These are phyloP conservation scores for Fragosphaeria purpurea DNA, from an alignment of 2,329 filamentous ascomycete genomes.

Conservation along the genomic window DNA sequence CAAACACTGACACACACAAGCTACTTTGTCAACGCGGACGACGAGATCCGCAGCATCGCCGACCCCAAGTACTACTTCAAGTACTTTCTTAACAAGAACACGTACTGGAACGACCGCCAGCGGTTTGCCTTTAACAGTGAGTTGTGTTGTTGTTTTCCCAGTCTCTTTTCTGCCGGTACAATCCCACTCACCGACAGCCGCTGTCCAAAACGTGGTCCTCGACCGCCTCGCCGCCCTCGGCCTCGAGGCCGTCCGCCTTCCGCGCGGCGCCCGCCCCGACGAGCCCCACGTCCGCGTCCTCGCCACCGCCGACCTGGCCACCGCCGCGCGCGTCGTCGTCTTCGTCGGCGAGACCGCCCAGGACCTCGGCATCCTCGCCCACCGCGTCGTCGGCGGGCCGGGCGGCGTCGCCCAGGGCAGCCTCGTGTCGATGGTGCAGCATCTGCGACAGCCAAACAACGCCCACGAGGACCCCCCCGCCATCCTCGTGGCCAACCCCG, in stretches of 20 bases:
- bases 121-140: conserved; percentile 64
- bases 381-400: conserved; percentile 51
- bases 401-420: conserved; percentile 64
- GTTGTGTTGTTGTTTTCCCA: conserved; percentile 13
- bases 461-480: conserved; percentile 31
- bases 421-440: conserved; percentile 51
- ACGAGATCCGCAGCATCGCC: conserved; percentile 62
- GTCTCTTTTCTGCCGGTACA: background rate
- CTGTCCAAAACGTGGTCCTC: conserved; percentile 50
- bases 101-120: conserved; percentile 68
- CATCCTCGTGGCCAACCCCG: conserved; percentile 68
- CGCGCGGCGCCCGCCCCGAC: conserved; percentile 34
- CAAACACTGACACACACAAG: conserved; percentile 29
- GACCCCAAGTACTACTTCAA: conserved; percentile 62
- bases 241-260: conserved; percentile 51
- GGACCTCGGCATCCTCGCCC: conserved; percentile 65
- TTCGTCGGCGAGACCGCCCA: conserved; percentile 63
- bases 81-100: conserved; percentile 62
- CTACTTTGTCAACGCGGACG: conserved; percentile 64
- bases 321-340: conserved; percentile 55
- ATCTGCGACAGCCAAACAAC: conserved; percentile 19
- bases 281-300: conserved; percentile 62
- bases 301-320: conserved; percentile 39
- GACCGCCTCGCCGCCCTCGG: conserved; percentile 52
- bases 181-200: too few species aligned